Base-by-base conservation (phyloP, 345 rosid genomes). In the Eucalyptus decipiens region DNA sequence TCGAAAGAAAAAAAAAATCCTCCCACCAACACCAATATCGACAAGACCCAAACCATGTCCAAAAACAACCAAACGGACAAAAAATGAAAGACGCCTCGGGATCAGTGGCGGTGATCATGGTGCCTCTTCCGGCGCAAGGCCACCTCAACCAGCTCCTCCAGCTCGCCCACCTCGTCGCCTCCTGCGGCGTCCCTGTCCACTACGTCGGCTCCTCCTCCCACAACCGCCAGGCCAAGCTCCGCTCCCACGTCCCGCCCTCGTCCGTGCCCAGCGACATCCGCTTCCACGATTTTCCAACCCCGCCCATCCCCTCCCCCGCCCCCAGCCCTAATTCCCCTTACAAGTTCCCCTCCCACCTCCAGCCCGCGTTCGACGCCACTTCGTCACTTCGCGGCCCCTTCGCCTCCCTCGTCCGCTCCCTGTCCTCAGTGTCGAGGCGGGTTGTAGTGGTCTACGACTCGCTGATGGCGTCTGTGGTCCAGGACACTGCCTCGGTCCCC, bases 111-210 rank as follows among this genome's bases (percentile, higher is more conserved):
- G 90, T 90, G 42, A 56, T 91, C 17, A 87, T 91, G 90, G 90
- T 91, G 54, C 93, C 93, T 3, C 72, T 89, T 21, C 90, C 90
- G 28, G 90, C 89, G 37, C 91, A 90, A 80, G 89, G 93, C 88
- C 91, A 91, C 65, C 88, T 92, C 52, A 88, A 88, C 87, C 92
- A 88, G 81, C 87, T 90, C 86, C 86, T 90, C 17, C 90, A 88
- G 60, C 67, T 92, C 62, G 88, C 92, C 52, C 87, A 21, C 48
- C 90, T 88, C 49, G 48, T 90, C 87, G 37, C 67, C 37, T 90
- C 92, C 58, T 69, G 50, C 86, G 56, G 65, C 90, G 21, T 90
- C 86, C 88, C 89, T 7, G 86, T 92, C 88, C 91, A 90, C 87
- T 90, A 60, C 42, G 89, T 86, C 6, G 37, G 85, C 45, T 48